Conservation (phyloP, 768 basidiomycete genomes). For the Strobilomyces confusus region DNA sequence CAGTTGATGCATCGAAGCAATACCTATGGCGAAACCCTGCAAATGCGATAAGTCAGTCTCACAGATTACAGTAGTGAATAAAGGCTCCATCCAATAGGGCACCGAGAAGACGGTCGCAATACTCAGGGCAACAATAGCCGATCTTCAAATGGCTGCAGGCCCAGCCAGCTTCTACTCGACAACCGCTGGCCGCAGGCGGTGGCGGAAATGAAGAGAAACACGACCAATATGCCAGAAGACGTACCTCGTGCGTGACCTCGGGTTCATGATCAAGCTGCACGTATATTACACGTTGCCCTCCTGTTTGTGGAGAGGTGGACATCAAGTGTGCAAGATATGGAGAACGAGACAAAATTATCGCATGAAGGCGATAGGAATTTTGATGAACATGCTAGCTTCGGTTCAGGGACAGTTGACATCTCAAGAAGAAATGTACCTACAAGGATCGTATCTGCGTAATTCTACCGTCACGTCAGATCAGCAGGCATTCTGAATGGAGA, state of each 20-base stretch:
- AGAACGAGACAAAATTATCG: constrained; percentile 83
- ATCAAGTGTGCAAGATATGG: constrained; percentile 86
- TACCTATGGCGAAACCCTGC: constrained; percentile 77
- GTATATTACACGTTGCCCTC: constrained; percentile 65
- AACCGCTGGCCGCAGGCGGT: constrained; percentile 23
- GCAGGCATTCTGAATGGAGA: constrained; percentile 5
- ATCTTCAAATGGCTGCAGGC: constrained; percentile 17
- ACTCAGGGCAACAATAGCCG: constrained; percentile 14
- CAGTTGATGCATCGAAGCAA: constrained; percentile 3
- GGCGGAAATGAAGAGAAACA: constrained; percentile 30
- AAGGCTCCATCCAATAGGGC: constrained; percentile 18
- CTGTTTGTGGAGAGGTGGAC: constrained; percentile 69
- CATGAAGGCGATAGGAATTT: constrained; percentile 73
- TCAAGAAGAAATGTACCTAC: constrained; percentile 39
- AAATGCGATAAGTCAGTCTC: constrained; percentile 17
- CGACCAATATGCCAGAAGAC: constrained; percentile 27
- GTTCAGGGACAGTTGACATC: constrained; percentile 10
- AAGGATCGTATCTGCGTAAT: constrained; percentile 78
- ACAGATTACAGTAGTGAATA: constrained; percentile 4
- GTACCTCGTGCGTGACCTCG: constrained; percentile 80
- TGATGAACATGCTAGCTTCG: constrained; percentile 62
- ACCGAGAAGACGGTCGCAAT: constrained; percentile 18
- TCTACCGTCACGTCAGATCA: constrained; percentile 41
- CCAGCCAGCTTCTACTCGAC: constrained; percentile 16
- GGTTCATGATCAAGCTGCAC: constrained; percentile 75